phyloP scores from a whole-genome alignment of 257 asterid species.

The Paulownia fortunei region DNA sequence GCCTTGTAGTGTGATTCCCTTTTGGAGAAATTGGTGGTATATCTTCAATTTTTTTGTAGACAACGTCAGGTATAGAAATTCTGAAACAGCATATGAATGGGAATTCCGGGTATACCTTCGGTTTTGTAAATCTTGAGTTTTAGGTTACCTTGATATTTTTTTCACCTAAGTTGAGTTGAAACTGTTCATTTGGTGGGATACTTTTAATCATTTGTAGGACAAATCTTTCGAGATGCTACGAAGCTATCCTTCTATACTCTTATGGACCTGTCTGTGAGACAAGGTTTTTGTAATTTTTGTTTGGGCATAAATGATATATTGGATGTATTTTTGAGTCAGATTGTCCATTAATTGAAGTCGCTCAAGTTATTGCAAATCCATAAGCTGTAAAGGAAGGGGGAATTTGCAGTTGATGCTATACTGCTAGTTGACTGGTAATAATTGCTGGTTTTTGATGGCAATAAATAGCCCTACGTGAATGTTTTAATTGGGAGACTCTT shows the following conservation, averaged over 20 bases:
- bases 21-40: neutral
- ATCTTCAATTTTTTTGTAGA: neutral
- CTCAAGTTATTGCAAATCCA: neutral
- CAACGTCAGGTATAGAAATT: neutral
- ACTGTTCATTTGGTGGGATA: constrained; percentile 26
- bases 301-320: neutral
- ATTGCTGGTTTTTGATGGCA: neutral
- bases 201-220: neutral
- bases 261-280: no score
- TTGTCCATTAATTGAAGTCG: neutral
- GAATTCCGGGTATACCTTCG: neutral
- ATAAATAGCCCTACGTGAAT: constrained; percentile 3
- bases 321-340: no score
- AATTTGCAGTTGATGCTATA: neutral
- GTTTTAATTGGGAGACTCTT: neutral
- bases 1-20: neutral
- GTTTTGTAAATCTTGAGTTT: neutral
- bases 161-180: constrained; percentile 31
- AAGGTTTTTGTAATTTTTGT: neutral
- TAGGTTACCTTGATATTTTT: neutral
- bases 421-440: constrained; percentile 16
- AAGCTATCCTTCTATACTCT: neutral
- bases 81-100: neutral
- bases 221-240: no score
- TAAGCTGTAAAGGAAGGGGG: neutral